Evolutionary conservation across 2,329 filamentous ascomycete genomes (phyloP), one percentile per base, ranked within the genome.

Genomic region (Leptographium lundbergii): DNA sequence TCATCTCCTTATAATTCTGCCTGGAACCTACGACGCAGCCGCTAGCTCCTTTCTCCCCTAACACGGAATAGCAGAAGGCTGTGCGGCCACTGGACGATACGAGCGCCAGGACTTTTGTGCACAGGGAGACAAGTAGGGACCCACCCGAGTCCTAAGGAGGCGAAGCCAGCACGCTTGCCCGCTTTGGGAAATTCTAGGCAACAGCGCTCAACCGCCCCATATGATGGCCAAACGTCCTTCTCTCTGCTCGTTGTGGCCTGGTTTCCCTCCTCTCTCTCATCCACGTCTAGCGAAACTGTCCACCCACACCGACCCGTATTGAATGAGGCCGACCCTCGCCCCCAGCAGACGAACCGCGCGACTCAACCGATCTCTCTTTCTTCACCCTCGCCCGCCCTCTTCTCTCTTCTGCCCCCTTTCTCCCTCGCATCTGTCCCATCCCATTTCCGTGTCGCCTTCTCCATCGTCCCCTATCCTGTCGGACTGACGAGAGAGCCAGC

Each of bases 181-280:
- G 0, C 6, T 61, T 63, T 50, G 29, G 61, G 61, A 14, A 32
- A 61, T 60, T 65, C 55, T 65, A 65, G 64, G 64, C 64, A 65
- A 52, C 64, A 60, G 61, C 60, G 51, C 61, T 63, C 59, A 55
- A 56, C 57, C 45, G 59, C 59, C 57, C 62, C 58, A 60, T 60
- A 61, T 63, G 62, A 57, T 53, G 47, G 4, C 24, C 48, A 52
- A 57, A 57, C 56, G 36, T 45, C 48, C 47, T 19, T 45, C 61
- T 58, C 58, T 54, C 57, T 47, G 29, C 45, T 56, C 51, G 45
- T 54, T 54, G 56, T 57, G 24, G 14, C 13, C 45, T 48, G 14
- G 27, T 56, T 56, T 45, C 52, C 57, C 24, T 14, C 45, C 50
- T 55, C 57, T 58, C 45, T 48, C 29, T 29, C 29, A 17, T 51